Percentiles rank a stretch among this genome's conserved stretches.
phyloP scores from a whole-genome alignment of 768 basidiomycete species.

The Rhodotorula kratochvilovae region DNA sequence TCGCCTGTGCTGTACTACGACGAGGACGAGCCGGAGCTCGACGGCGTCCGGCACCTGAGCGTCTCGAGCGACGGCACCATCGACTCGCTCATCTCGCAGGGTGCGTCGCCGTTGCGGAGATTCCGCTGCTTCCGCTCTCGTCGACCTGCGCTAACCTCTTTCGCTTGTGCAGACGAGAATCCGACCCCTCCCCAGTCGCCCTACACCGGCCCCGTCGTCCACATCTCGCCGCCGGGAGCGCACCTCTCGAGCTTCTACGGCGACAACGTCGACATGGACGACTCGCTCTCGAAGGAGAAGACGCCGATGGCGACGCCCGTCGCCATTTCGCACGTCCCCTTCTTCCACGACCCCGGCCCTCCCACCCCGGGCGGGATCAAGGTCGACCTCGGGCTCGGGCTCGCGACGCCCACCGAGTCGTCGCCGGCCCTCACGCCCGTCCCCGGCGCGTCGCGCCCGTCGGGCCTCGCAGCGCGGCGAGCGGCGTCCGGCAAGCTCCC shows the following conservation, averaged over 20 bases:
- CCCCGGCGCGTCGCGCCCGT: neutral
- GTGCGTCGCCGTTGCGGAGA: too few relatives aligned
- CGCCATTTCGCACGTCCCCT: neutral
- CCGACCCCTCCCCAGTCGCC: slow-evolving; percentile 34
- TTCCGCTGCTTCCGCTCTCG: too few relatives aligned
- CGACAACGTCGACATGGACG: slow-evolving; percentile 2
- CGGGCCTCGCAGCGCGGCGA: slow-evolving; percentile 22
- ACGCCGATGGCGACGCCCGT: neutral
- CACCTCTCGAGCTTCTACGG: neutral
- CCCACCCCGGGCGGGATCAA: neutral
- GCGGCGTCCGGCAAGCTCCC: slow-evolving; percentile 30
- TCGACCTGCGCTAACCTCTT: neutral
- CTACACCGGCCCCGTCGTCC: neutral
- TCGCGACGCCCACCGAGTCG: neutral
- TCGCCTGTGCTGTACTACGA: slow-evolving; percentile 14
- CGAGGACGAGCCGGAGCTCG: slow-evolving; percentile 28
- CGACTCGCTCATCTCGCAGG: slow-evolving; percentile 24
- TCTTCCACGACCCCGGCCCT: slow-evolving; percentile 2
- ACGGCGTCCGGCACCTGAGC: slow-evolving; percentile 27
- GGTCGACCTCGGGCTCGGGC: neutral
- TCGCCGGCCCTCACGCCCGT: neutral
- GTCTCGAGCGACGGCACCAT: slow-evolving; percentile 35
- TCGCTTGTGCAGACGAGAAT: slow-evolving; percentile 16
- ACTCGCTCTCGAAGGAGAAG: neutral
- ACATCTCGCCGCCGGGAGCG: slow-evolving; percentile 18